A percentile compares a stretch with the other conserved stretches of the same genome.
Evolutionary conservation across 1,284 basidiomycete genomes (phyloP).

Genomic region (Neonothopanus nambi): DNA sequence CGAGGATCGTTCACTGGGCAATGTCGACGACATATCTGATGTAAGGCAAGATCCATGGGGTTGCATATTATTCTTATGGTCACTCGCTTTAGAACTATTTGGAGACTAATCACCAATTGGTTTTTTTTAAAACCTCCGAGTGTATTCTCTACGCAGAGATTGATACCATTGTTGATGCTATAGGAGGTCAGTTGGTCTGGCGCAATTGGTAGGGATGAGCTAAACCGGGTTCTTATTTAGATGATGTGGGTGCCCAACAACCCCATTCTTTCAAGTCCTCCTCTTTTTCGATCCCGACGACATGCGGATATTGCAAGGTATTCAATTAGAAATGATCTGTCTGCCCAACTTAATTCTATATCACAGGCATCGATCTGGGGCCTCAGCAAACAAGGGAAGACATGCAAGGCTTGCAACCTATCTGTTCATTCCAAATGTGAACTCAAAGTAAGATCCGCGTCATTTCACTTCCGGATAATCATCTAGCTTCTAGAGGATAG

Average conservation of each 20-base stretch:
- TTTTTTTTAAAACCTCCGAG: slow-evolving; percentile 55
- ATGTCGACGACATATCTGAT: slow-evolving; percentile 64
- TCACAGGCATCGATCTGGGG: slow-evolving; percentile 82
- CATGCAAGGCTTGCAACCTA: slow-evolving; percentile 74
- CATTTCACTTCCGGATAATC: slow-evolving; percentile 5
- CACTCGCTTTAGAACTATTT: slow-evolving; percentile 58
- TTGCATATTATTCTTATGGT: slow-evolving; percentile 3
- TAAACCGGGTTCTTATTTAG: slow-evolving; percentile 35
- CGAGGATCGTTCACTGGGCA: slow-evolving; percentile 54
- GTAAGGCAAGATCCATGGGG: slow-evolving; percentile 37
- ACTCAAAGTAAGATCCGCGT: slow-evolving; percentile 57
- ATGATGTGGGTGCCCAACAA: slow-evolving; percentile 66
- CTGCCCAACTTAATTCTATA: background rate
- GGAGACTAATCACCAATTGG: slow-evolving; percentile 62
- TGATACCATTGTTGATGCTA: slow-evolving; percentile 57
- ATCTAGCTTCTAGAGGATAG: slow-evolving; percentile 37
- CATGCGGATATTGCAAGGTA: slow-evolving; percentile 81
- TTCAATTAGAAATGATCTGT: slow-evolving; percentile 11
- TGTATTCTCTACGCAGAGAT: slow-evolving; percentile 59
- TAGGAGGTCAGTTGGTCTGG: slow-evolving; percentile 58
- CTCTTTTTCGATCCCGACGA: slow-evolving; percentile 80
- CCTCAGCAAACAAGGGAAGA: slow-evolving; percentile 80
- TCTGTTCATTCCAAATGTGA: slow-evolving; percentile 86
- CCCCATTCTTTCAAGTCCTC: slow-evolving; percentile 83
- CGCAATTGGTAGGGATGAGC: slow-evolving; percentile 2